Evolutionary conservation across 2,329 filamentous ascomycete genomes (phyloP).

Genomic region (Colletotrichum nymphaeae): DNA sequence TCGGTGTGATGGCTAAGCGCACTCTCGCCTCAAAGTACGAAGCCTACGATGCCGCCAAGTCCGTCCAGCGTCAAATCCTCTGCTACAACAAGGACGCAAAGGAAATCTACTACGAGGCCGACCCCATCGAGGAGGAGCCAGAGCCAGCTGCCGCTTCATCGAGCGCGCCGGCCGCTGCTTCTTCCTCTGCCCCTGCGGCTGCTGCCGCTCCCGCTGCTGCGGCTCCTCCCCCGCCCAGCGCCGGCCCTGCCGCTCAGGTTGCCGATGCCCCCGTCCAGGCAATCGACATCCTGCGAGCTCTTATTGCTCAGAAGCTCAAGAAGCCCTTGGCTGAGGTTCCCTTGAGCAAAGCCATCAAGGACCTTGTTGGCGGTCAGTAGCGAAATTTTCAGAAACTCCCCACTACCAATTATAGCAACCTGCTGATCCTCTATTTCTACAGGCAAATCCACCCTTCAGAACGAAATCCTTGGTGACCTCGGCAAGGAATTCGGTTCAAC

Average conservation of each 20-base stretch:
- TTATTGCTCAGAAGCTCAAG: constrained; percentile 98
- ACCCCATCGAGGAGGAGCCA: constrained; percentile 91
- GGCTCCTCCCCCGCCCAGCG: constrained; percentile 69
- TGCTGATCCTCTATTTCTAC: constrained; percentile 15
- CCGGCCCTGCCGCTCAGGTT: constrained; percentile 88
- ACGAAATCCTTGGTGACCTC: constrained; percentile 96
- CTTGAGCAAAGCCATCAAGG: constrained; percentile 96
- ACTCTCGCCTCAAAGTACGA: constrained; percentile 98
- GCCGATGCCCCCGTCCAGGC: constrained; percentile 89
- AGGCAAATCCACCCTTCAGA: constrained; percentile 99
- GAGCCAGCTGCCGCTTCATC: constrained; percentile 66
- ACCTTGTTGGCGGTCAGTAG: constrained; percentile 90
- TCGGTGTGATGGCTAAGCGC: constrained; percentile 97
- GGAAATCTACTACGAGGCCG: constrained; percentile 99
- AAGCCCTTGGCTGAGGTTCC: constrained; percentile 91
- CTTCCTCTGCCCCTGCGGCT: constrained; percentile 50
- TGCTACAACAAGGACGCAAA: constrained; percentile 99
- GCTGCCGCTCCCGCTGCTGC: constrained; percentile 67
- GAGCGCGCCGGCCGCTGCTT: constrained; percentile 58
- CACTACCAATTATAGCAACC: neutral
- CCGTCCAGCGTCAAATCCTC: constrained; percentile 94
- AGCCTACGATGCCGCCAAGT: constrained; percentile 96
- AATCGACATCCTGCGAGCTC: constrained; percentile 86
- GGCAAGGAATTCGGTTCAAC: constrained; percentile 99
- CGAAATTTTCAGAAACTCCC: neutral